phyloP scores from a whole-genome alignment of 1,139 yeast genomes.

The Suhomyces atakaporum region DNA sequence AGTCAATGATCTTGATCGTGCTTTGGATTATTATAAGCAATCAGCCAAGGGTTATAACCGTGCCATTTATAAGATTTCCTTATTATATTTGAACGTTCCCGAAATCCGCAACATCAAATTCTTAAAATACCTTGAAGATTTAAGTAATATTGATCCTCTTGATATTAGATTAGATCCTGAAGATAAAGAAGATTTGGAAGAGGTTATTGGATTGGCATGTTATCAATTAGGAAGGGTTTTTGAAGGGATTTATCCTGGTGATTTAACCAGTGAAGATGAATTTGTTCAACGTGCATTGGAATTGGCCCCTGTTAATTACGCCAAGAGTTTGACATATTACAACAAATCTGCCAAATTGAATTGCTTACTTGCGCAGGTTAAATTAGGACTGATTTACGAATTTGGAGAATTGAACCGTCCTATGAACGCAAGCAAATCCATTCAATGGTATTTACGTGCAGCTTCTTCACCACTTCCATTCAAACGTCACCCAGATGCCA shows the following conservation, averaged over 20 bases:
- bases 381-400: constrained; percentile 85
- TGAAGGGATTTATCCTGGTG: constrained; percentile 64
- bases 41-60: constrained; percentile 49
- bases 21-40: constrained; percentile 38
- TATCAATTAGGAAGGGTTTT: constrained; percentile 66
- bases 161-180: constrained; percentile 40
- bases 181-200: constrained; percentile 45
- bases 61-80: constrained; percentile 46
- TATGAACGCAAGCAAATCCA: constrained; percentile 69
- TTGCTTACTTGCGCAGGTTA: constrained; percentile 81
- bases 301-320: constrained; percentile 50
- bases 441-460: constrained; percentile 89
- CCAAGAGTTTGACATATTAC: constrained; percentile 68
- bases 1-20: constrained; percentile 32
- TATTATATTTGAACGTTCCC: constrained; percentile 41
- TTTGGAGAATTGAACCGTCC: constrained; percentile 74
- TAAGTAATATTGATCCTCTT: constrained; percentile 38
- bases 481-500: constrained; percentile 80
- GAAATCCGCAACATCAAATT: constrained; percentile 37
- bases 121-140: constrained; percentile 39
- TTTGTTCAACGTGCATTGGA: constrained; percentile 39
- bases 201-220: constrained; percentile 45
- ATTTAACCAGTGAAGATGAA: constrained; percentile 38
- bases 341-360: constrained; percentile 75
- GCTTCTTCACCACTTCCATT: constrained; percentile 55